Evolutionary conservation across 371 early-diverging fungal species (phyloP), one percentile per base, ranked within the genome.

Genomic region (Mucor mucedo): DNA sequence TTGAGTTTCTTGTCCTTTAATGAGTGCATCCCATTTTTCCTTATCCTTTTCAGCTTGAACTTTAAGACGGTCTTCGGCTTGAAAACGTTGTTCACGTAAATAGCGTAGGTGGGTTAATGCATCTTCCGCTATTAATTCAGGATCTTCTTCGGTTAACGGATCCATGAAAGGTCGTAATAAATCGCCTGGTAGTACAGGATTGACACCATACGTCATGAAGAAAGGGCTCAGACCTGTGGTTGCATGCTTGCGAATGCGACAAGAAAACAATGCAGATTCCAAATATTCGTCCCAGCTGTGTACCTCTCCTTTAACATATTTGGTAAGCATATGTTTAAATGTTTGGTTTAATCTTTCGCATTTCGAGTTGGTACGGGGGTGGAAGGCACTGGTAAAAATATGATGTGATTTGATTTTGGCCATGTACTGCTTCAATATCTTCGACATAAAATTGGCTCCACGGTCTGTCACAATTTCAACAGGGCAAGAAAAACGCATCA

Each of bases 391-490:
- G 5, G 47, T 45, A 5, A 45, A 45, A 7, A 21, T 16, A 45
- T 45, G 47, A 5, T 45, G 14, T 3, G 47, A 45, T 45, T 7
- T 14, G 3, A 45, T 16, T 21, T 45, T 45, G 47, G n/a, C 3
- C 16, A 47, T 47, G 21, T 47, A 47, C 21, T 47, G 47, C 21
- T 47, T 47, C 2, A 47, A 9, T 1, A 47, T 27, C 21, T 47
- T 32, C 1, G 33, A 55, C 10, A 55, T 55, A 42, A 77, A 77
- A 10, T 68, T 50, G 4, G 50, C 9, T 30, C 52, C 1, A 1
- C 69, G 39, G 50, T 79, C 77, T 0, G 75, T 65, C 8, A 79
- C 3, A 5, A 79, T 70, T 52, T 69, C 61, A 1, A 28, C 4
- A 8, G 72, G 77, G 16, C 68, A 60, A 8, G 77, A 72, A 32